Conservation (phyloP, 129 eudicot genomes). For the Artemisia argyi region DNA sequence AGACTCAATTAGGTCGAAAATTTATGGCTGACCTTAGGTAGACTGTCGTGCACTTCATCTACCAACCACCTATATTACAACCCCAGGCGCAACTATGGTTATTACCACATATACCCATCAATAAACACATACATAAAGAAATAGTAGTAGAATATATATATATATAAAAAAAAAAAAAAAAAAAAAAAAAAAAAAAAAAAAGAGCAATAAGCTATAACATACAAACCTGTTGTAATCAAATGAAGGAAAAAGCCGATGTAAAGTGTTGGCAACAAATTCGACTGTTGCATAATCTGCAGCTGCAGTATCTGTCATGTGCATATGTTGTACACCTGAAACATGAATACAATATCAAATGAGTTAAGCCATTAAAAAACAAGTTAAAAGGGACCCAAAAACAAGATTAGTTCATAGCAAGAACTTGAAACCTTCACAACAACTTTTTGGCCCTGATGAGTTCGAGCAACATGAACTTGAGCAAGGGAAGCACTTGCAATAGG, state of each 20-base stretch:
- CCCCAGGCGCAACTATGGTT: conserved; percentile 11
- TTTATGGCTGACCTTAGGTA: too few relatives aligned
- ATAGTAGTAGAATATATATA: conserved; percentile 1
- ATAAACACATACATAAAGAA: neutral
- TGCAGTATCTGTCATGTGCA: too few relatives aligned
- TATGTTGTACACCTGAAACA: too few relatives aligned
- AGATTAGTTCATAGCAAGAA: neutral
- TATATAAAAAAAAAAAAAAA: too few relatives aligned
- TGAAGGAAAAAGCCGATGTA: too few relatives aligned
- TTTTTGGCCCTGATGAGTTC: conserved; percentile 76
- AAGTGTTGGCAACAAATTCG: too few relatives aligned
- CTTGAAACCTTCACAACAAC: conserved; percentile 85
- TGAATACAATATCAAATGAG: neutral
- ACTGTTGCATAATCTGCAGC: too few relatives aligned
- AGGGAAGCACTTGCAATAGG: conserved; percentile 99
- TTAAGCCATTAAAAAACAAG: neutral
- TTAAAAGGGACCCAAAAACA: conserved; percentile 1
- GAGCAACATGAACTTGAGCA: conserved; percentile 94
- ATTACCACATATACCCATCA: conserved; percentile 6
- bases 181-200: too few relatives aligned
- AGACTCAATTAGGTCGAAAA: too few relatives aligned
- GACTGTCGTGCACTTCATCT: too few relatives aligned
- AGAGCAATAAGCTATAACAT: too few relatives aligned
- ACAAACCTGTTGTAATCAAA: too few relatives aligned
- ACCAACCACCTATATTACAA: conserved; percentile 73